Percentiles rank a stretch among this genome's conserved stretches.
phyloP scores from a whole-genome alignment of 768 basidiomycete genomes.

The Trametes meyenii region DNA sequence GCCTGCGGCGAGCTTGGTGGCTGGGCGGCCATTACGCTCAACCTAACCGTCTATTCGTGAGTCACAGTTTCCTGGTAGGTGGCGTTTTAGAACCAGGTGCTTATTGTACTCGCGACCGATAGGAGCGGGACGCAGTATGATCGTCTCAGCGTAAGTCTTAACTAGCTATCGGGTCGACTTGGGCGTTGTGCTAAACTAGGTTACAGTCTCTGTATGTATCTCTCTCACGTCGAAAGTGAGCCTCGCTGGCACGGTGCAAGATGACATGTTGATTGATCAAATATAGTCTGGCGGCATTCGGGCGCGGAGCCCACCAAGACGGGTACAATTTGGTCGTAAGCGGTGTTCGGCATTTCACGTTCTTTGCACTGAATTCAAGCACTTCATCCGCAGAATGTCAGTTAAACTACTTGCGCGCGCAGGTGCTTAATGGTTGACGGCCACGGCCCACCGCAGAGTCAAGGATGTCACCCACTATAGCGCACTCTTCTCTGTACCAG shows the following conservation, averaged over 20 bases:
- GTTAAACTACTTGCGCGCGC: too few relatives aligned
- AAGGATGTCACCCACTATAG: slow-evolving; percentile 74
- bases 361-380: too few relatives aligned
- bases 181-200: background rate
- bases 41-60: slow-evolving; percentile 61
- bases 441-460: slow-evolving; percentile 26
- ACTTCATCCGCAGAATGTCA: too few relatives aligned
- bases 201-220: slow-evolving; percentile 8
- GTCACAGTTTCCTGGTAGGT: background rate
- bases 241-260: background rate
- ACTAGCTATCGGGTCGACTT: background rate
- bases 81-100: too few relatives aligned
- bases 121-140: slow-evolving; percentile 52
- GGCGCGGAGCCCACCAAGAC: slow-evolving; percentile 67
- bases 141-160: slow-evolving; percentile 43
- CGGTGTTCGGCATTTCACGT: too few relatives aligned
- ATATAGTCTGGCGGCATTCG: slow-evolving; percentile 72
- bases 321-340: slow-evolving; percentile 72
- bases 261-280: background rate
- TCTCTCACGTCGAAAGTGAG: slow-evolving; percentile 17
- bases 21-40: slow-evolving; percentile 70
- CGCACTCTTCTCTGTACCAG: slow-evolving; percentile 64
- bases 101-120: background rate
- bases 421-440: background rate
- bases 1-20: slow-evolving; percentile 60